Base-by-base conservation (phyloP, 2,329 filamentous ascomycete genomes). In the Balansia obtecta region DNA sequence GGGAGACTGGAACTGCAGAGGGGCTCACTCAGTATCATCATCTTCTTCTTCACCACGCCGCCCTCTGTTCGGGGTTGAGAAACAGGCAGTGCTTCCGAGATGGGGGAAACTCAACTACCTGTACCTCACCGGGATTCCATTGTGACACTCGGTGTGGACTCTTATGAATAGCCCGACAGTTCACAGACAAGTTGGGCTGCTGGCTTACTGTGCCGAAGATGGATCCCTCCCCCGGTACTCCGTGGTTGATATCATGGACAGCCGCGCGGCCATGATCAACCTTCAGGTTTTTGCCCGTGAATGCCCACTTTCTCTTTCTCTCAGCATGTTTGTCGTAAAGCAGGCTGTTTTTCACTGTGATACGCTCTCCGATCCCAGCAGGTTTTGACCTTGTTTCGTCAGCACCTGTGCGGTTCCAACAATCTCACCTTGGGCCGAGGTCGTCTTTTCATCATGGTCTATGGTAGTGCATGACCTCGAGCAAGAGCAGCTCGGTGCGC, bases 1-100 rank as follows among this genome's bases (percentile, higher is more conserved):
- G 37, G 32, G 12, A 34, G 37, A 38, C 48, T 46, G 48, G 27
- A 27, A 40, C 20, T 46, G 42, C 40, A 44, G 39, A 48, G 46
- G 32, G n/a, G 38, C 41, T 41, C n/a, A n/a, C n/a, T n/a, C n/a
- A n/a, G n/a, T n/a, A n/a, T n/a, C n/a, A n/a, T n/a, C n/a, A n/a
- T n/a, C n/a, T n/a, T n/a, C n/a, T n/a, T n/a, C n/a, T n/a, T 6
- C 22, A 27, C 22, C 22, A 27, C 3, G 22, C 22, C 22, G 22
- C 22, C 22, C 22, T 4, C 22, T 37, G 33, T 10, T 37, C 3
- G 13, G 10, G 8, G 22, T 27, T 27, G 22, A 27, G 13, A 37
- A 37, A 37, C 33, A 37, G 33, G 33, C 18, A 41, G 15, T 41
- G 39, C 39, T 41, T 41, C n/a, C 39, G 39, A 41, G 39, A 18